A percentile compares a stretch with the other conserved stretches of the same genome.
Conservation (phyloP, 306 rosid genomes). For the Inga laurina region DNA sequence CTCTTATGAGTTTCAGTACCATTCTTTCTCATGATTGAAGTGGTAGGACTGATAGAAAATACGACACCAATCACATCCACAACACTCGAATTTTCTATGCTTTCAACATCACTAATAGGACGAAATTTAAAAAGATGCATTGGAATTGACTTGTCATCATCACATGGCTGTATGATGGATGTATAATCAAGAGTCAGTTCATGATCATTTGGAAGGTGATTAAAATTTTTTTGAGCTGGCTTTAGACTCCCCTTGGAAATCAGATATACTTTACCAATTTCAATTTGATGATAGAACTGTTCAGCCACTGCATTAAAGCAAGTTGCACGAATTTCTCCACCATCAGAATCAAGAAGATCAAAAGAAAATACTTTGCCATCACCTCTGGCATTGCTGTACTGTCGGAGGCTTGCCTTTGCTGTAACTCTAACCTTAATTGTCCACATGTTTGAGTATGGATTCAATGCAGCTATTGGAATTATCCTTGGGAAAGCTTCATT, state of each 20-base stretch:
- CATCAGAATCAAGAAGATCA: conserved; percentile 80
- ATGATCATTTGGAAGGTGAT: conserved; percentile 72
- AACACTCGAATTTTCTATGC: conserved; percentile 61
- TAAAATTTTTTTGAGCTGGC: conserved; percentile 71
- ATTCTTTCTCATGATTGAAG: conserved; percentile 76
- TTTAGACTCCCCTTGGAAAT: conserved; percentile 73
- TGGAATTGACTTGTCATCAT: conserved; percentile 75
- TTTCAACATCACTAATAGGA: conserved; percentile 62
- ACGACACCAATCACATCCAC: conserved; percentile 84
- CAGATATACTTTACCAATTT: conserved; percentile 72
- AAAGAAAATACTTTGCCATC: conserved; percentile 92
- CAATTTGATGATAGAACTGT: conserved; percentile 68
- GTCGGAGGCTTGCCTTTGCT: conserved; percentile 74
- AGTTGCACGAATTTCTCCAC: conserved; percentile 87
- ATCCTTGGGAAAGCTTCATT: conserved; percentile 80
- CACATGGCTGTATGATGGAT: conserved; percentile 67
- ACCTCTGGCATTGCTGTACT: conserved; percentile 72
- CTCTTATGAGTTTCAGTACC: conserved; percentile 87
- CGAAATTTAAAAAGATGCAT: conserved; percentile 65
- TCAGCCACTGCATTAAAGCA: conserved; percentile 91
- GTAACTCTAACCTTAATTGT: conserved; percentile 93
- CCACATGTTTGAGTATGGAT: conserved; percentile 77
- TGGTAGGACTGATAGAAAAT: conserved; percentile 60
- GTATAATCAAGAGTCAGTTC: conserved; percentile 68
- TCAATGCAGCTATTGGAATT: conserved; percentile 77